Evolutionary conservation across 2,329 filamentous ascomycete species (phyloP).

Genomic region (Myrmaecium sp.): DNA sequence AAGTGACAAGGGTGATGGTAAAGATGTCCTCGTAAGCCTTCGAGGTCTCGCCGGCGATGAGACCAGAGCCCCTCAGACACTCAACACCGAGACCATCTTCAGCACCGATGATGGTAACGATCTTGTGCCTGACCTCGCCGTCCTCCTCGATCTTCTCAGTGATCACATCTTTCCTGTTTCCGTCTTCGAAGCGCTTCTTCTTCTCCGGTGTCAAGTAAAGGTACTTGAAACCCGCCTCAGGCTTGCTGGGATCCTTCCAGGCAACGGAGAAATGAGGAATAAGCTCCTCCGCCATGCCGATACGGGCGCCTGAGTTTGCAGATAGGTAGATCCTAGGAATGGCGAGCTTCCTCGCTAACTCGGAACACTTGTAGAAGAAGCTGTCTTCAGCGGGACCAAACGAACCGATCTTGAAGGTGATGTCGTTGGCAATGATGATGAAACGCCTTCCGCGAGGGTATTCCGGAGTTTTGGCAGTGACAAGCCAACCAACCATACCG

Average conservation of each 20-base stretch:
- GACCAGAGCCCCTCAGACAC: slow-evolving; percentile 88
- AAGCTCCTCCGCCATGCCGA: slow-evolving; percentile 90
- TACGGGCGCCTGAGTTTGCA: slow-evolving; percentile 94
- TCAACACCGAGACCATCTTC: slow-evolving; percentile 97
- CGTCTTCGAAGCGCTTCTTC: slow-evolving; percentile 74
- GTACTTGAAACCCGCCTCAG: slow-evolving; percentile 88
- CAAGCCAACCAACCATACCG: slow-evolving; percentile 97
- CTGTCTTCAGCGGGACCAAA: slow-evolving; percentile 94
- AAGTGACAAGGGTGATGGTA: slow-evolving; percentile 92
- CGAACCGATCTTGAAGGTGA: slow-evolving; percentile 96
- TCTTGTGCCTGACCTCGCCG: slow-evolving; percentile 83
- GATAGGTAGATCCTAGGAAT: slow-evolving; percentile 96
- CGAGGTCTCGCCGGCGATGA: slow-evolving; percentile 95
- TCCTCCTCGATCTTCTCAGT: slow-evolving; percentile 76
- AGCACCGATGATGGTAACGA: slow-evolving; percentile 79
- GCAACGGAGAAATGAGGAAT: slow-evolving; percentile 95
- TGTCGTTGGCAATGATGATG: slow-evolving; percentile 96
- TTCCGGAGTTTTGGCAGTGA: slow-evolving; percentile 87
- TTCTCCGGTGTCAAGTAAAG: slow-evolving; percentile 78
- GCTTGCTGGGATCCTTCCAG: slow-evolving; percentile 73
- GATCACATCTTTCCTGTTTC: slow-evolving; percentile 58
- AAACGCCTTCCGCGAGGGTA: slow-evolving; percentile 86
- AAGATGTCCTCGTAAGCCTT: slow-evolving; percentile 98
- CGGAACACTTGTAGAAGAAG: slow-evolving; percentile 98
- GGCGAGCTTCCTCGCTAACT: slow-evolving; percentile 81